Conservation (phyloP, 202 grass and related monocot species). For the Musa balbisiana region DNA sequence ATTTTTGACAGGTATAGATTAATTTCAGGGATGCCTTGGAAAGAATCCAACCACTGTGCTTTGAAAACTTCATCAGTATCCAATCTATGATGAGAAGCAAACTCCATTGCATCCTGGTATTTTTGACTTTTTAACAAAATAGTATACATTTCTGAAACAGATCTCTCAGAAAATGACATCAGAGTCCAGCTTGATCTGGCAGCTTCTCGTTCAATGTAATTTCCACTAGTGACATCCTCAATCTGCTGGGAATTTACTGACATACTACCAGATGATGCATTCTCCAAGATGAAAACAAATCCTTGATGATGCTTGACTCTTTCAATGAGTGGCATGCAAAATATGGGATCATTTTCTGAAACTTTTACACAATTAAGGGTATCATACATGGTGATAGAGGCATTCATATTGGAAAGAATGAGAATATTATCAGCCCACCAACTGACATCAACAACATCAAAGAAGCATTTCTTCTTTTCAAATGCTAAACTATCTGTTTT, state of each 20-base stretch:
- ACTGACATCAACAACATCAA: conserved; percentile 64
- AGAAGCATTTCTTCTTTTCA: conserved; percentile 26
- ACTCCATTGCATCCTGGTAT: conserved; percentile 63
- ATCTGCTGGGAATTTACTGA: conserved; percentile 7
- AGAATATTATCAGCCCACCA: conserved; percentile 95
- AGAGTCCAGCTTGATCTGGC: conserved; percentile 60
- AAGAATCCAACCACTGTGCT: conserved; percentile 60
- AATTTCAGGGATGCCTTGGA: conserved; percentile 52
- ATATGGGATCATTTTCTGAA: conserved; percentile 47
- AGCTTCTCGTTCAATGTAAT: conserved; percentile 18
- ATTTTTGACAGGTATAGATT: conserved; percentile 58
- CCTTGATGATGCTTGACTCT: conserved; percentile 47
- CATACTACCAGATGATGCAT: conserved; percentile 31
- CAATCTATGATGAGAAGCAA: conserved; percentile 50
- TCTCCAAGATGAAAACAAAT: conserved; percentile 72
- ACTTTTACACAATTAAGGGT: conserved; percentile 39
- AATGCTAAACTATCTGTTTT: not conserved
- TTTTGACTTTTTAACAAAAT: conserved; percentile 51
- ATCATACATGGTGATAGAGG: conserved; percentile 64
- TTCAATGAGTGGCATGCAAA: conserved; percentile 61
- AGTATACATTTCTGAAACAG: conserved; percentile 69
- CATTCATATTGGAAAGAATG: conserved; percentile 42
- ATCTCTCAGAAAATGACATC: conserved; percentile 60
- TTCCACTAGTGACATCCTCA: conserved; percentile 13
- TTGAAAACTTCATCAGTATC: conserved; percentile 91